These are phyloP conservation scores for Helianthus tuberosus DNA, from an alignment of 129 eudicot genomes.

Conservation along the genomic window DNA sequence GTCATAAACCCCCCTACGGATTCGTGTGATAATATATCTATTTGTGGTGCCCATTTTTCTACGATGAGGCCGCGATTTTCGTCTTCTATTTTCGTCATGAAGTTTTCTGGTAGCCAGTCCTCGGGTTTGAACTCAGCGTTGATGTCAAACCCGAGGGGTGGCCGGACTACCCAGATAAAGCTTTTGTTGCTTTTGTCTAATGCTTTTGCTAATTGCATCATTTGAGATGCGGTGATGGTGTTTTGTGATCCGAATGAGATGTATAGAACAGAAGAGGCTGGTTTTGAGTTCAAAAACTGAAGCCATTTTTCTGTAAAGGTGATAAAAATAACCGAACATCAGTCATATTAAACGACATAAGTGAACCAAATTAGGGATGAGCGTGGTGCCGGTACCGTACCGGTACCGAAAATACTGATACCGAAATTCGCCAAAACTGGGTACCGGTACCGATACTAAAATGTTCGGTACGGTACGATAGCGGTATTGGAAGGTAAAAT, in stretches of 20 bases:
- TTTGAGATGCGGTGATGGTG: slow-evolving; percentile 63
- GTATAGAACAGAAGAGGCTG: slow-evolving; percentile 54
- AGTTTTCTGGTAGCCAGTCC: slow-evolving; percentile 67
- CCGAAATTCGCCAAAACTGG: too few species aligned
- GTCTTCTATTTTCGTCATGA: slow-evolving; percentile 21
- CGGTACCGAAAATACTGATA: too few species aligned
- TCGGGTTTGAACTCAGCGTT: slow-evolving; percentile 50
- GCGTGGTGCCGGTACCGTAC: too few species aligned
- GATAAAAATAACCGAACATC: too few species aligned
- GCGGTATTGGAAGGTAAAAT: too few species aligned
- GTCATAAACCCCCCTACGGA: slow-evolving; percentile 49
- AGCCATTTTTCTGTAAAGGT: slow-evolving; percentile 18
- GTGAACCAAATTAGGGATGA: too few species aligned
- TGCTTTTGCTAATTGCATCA: slow-evolving; percentile 64
- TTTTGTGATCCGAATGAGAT: slow-evolving; percentile 73
- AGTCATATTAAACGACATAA: too few species aligned
- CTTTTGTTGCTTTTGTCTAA: slow-evolving; percentile 32
- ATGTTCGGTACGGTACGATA: too few species aligned
- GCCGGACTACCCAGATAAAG: slow-evolving; percentile 71
- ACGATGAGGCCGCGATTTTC: slow-evolving; percentile 51
- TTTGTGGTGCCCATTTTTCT: slow-evolving; percentile 67
- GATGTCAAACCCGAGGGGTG: slow-evolving; percentile 58
- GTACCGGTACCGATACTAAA: too few species aligned
- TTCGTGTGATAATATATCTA: slow-evolving; percentile 49
- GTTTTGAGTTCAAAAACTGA: slow-evolving; percentile 49